Conservation (phyloP, 202 grass and related monocot genomes). For the Alloteropsis angusta region DNA sequence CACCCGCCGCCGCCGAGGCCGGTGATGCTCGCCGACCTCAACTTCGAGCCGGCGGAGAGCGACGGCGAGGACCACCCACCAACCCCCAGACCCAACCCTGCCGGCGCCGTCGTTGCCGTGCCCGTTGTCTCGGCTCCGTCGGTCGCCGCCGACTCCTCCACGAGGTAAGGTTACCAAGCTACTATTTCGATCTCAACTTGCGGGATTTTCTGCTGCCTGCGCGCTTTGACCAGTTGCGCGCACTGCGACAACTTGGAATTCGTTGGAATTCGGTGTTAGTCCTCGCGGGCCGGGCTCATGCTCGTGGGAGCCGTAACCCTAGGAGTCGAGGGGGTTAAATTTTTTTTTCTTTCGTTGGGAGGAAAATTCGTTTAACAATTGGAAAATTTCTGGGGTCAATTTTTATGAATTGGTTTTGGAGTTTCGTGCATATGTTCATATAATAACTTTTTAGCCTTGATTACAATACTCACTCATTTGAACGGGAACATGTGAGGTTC, state of each 20-base stretch:
- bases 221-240: background rate
- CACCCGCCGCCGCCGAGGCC: constrained; percentile 40
- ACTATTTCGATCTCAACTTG: background rate
- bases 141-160: background rate
- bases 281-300: background rate
- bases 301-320: background rate
- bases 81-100: constrained; percentile 25
- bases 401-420: background rate
- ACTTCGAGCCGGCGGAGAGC: constrained; percentile 81
- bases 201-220: background rate
- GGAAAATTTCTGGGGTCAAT: background rate
- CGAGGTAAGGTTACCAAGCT: background rate
- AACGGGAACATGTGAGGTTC: background rate
- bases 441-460: background rate
- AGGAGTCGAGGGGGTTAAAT: background rate
- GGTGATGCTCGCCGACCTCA: constrained; percentile 42
- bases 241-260: constrained; percentile 13
- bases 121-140: background rate
- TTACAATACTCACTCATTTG: background rate
- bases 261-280: too few relatives aligned
- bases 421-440: background rate
- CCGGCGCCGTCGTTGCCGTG: background rate
- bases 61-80: constrained; percentile 65
- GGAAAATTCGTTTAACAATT: background rate
- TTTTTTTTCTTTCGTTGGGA: background rate